Evolutionary conservation across 2,329 filamentous ascomycete species (phyloP).

Genomic region (Ophiostoma novo-ulmi): DNA sequence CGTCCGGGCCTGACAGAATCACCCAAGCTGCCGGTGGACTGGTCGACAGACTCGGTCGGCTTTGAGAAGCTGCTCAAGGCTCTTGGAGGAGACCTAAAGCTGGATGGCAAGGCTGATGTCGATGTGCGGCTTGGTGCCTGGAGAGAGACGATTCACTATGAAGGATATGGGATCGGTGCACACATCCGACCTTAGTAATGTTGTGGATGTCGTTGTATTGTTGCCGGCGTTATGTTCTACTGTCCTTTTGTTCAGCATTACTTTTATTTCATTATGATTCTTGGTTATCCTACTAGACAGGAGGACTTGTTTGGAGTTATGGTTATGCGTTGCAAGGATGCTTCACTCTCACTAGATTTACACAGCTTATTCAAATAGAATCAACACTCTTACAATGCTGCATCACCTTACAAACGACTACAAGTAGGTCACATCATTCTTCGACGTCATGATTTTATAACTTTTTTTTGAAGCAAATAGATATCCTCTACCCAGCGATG

Average conservation of each 20-base stretch:
- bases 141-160: slow-evolving; percentile 66
- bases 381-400: neutral
- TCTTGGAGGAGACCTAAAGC: slow-evolving; percentile 69
- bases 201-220: neutral
- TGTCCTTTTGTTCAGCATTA: neutral
- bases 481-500: slow-evolving; percentile 21
- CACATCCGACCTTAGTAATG: slow-evolving; percentile 46
- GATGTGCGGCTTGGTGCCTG: slow-evolving; percentile 70
- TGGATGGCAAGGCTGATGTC: slow-evolving; percentile 74
- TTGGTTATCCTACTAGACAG: neutral
- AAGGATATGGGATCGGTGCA: slow-evolving; percentile 65
- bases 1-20: slow-evolving; percentile 68
- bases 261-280: neutral
- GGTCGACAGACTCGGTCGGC: slow-evolving; percentile 70
- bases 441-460: slow-evolving; percentile 8
- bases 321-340: neutral
- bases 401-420: too few species aligned
- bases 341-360: neutral
- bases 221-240: neutral
- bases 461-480: slow-evolving; percentile 21
- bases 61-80: slow-evolving; percentile 77
- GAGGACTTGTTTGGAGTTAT: neutral
- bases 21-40: slow-evolving; percentile 75
- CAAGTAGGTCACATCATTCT: neutral
- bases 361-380: neutral